Base-by-base conservation (phyloP, 2,329 filamentous ascomycete genomes). In the Colletotrichum brevisporum region DNA sequence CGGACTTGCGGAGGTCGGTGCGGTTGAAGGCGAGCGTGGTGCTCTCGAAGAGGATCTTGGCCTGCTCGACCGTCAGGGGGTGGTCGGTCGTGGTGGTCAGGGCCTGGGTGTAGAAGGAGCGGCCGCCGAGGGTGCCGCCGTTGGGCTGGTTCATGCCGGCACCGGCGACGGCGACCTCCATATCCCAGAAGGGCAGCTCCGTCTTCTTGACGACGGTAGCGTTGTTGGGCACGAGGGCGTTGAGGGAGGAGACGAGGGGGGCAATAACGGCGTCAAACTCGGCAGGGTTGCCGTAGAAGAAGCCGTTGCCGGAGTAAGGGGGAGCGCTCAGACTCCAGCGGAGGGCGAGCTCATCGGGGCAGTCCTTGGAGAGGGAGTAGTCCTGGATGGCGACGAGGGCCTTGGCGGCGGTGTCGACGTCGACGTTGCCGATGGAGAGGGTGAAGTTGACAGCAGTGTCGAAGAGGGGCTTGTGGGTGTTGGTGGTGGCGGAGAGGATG, bases 221-320 rank as follows among this genome's bases (percentile, higher is more conserved):
- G 52, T 63, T 61, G 47, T 47, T 21, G 63, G 43, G 56, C 47
- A 71, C 60, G 52, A 71, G 53, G 16, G 48, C 48, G 16, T 67
- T 51, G 5, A 67, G 67, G 5, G 63, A 47, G 26, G 51, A 31
- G 8, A 70, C 27, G 8, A 71, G 70, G 0, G 70, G 70, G 0
- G 67, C 70, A 15, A 71, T 61, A 45, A 60, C 55, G 5, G 5
- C 36, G 59, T 71, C 70, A 15, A 70, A 71, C 9, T 51, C 41
- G 50, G 62, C 43, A 1, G 67, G 70, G 54, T 70, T 52, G 43
- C 70, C 67, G 70, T 71, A 71, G 63, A 70, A 71, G 67, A 63
- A 70, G 24, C 70, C 70, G 2, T 43, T 64, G 24, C 58, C 62
- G 13, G 57, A 47, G 63, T 63, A 67, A 0, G 51, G 53, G 4